Conservation (phyloP, 2,329 filamentous ascomycete genomes). For the Fusarium illudens region DNA sequence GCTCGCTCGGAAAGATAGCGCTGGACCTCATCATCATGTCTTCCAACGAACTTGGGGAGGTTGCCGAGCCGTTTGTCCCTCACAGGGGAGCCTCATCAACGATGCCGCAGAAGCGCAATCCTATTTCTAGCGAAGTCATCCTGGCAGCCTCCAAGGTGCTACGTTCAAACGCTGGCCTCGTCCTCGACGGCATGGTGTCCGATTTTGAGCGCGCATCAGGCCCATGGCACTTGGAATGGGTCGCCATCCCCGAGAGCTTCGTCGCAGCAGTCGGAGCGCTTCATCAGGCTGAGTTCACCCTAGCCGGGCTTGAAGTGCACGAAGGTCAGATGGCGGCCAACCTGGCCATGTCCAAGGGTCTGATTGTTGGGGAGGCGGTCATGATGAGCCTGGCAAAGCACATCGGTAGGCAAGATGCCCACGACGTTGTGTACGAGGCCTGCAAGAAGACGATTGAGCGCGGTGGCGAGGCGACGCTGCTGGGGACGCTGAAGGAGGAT, state of each 20-base stretch:
- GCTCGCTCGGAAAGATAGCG: slow-evolving; percentile 63
- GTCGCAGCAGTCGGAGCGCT: slow-evolving; percentile 61
- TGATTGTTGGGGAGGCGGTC: slow-evolving; percentile 67
- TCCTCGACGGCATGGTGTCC: slow-evolving; percentile 64
- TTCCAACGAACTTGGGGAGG: slow-evolving; percentile 60
- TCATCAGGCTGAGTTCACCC: slow-evolving; percentile 62
- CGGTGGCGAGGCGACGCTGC: slow-evolving; percentile 1
- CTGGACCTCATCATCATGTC: slow-evolving; percentile 66
- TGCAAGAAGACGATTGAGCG: slow-evolving; percentile 45
- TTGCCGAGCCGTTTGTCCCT: slow-evolving; percentile 63
- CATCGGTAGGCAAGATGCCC: slow-evolving; percentile 61
- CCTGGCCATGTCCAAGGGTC: slow-evolving; percentile 58
- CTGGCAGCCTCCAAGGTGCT: slow-evolving; percentile 63
- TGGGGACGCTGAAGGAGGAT: not conserved
- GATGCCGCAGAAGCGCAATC: slow-evolving; percentile 68
- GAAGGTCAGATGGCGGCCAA: slow-evolving; percentile 59
- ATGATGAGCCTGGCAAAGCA: slow-evolving; percentile 67
- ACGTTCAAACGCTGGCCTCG: slow-evolving; percentile 59
- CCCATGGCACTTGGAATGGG: slow-evolving; percentile 68
- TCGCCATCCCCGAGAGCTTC: slow-evolving; percentile 62
- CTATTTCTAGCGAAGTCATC: slow-evolving; percentile 65
- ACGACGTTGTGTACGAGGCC: slow-evolving; percentile 65
- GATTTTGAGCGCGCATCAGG: slow-evolving; percentile 67
- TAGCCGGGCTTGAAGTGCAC: slow-evolving; percentile 61
- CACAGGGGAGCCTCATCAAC: slow-evolving; percentile 63